Evolutionary conservation across 371 early-diverging fungal species (phyloP).

Genomic region (Rhizopus sp.): DNA sequence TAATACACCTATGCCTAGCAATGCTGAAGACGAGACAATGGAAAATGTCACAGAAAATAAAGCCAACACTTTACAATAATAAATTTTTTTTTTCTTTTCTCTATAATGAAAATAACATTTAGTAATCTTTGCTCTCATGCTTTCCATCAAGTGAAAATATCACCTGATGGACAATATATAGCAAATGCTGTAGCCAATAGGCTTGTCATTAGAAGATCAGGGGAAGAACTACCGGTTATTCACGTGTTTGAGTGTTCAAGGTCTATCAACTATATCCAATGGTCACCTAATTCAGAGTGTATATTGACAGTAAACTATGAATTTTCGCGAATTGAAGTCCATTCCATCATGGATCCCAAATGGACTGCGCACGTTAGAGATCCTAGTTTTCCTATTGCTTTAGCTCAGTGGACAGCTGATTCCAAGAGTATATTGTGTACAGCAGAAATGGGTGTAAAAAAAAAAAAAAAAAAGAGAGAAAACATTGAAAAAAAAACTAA

Average conservation of each 20-base stretch:
- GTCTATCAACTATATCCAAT: constrained; percentile 59
- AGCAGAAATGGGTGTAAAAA: constrained; percentile 63
- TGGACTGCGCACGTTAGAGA: constrained; percentile 74
- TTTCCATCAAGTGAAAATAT: constrained; percentile 53
- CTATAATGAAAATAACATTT: constrained; percentile 15
- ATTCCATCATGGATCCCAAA: constrained; percentile 57
- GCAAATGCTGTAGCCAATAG: constrained; percentile 73
- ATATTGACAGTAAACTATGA: constrained; percentile 61
- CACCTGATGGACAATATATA: constrained; percentile 67
- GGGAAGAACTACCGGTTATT: constrained; percentile 54
- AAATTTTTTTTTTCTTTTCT: constrained; percentile 1
- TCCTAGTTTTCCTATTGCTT: constrained; percentile 54
- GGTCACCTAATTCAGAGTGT: constrained; percentile 70
- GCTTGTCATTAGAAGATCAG: constrained; percentile 64
- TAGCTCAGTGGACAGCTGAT: constrained; percentile 67
- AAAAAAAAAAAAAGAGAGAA: constrained; percentile 23
- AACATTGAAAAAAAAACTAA: neutral
- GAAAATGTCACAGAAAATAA: constrained; percentile 4
- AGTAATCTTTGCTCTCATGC: constrained; percentile 72
- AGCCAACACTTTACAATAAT: neutral
- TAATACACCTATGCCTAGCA: constrained; percentile 18
- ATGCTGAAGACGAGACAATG: constrained; percentile 18
- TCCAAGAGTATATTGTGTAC: constrained; percentile 63
- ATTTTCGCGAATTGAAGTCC: constrained; percentile 58
- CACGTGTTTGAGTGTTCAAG: constrained; percentile 59